Evolutionary conservation across 1,284 basidiomycete species (phyloP), one percentile per base, ranked within the genome.

Genomic region (Grifola frondosa): DNA sequence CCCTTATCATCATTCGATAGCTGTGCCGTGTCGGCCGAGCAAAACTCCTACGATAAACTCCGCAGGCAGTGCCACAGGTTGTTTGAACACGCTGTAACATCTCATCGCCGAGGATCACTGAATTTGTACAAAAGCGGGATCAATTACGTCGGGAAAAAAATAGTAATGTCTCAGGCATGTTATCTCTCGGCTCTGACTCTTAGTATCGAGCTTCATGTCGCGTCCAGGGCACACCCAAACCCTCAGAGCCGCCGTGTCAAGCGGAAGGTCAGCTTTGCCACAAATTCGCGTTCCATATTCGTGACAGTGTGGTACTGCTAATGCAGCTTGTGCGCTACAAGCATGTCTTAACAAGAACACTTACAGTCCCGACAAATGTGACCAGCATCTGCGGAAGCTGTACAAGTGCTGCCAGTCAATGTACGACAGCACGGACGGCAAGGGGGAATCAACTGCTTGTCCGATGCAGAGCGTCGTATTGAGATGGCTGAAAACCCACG

Each of bases 361-460:
- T 0, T 87, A 84, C 53, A 53, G 53, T 1, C 84, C 81, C 0
- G 80, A 84, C 15, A 79, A 74, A 50, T 88, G 84, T 56, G 68
- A 81, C 30, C 54, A 62, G 4, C 61, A 73, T 11, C 56, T 87
- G 21, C 65, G 73, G 32, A 68, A 65, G 24, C 64, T 85, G 15
- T 84, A 85, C 53, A 57, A 67, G 46, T 84, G 82, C 54, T 85
- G 82, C 53, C 67, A 74, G 32, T 44, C 58, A 25, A 75, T 86
- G 71, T 81, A 85, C 58, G 62, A 73, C 3, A 43, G 58, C 31
- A 66, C 60, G 4, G 57, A 58, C n/a, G 64, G 53, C 16, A 64
- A 69, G 36, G 71, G 66, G 6, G 68, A 76, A 48, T 81, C 82
- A 5, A 78, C 78, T 0, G 80, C 82, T 0, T 88, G 84, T 61